Percentiles rank a stretch among this genome's conserved stretches.
phyloP scores from a whole-genome alignment of 495 filamentous ascomycete genomes.

The Neurospora tetraspora region DNA sequence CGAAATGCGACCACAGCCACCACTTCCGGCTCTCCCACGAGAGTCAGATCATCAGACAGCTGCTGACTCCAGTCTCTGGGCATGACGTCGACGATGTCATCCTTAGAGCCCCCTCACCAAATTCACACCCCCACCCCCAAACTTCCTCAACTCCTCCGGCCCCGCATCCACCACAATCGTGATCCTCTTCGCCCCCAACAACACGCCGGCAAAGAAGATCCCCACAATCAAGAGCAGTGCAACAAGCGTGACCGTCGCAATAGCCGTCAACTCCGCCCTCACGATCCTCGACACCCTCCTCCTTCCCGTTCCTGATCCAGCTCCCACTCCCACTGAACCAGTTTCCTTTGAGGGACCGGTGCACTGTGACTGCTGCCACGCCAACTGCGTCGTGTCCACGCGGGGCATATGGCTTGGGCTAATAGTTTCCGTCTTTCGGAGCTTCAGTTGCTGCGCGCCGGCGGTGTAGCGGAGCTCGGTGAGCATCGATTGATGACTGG shows the following conservation, averaged over 20 bases:
- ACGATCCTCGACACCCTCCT: background rate
- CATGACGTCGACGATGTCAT: background rate
- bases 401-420: background rate
- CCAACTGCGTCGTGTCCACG: background rate
- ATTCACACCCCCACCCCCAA: background rate
- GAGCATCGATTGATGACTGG: background rate
- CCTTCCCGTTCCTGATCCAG: background rate
- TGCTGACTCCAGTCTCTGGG: background rate
- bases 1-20: background rate
- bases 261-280: background rate
- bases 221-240: background rate
- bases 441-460: background rate
- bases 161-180: constrained; percentile 1
- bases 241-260: background rate
- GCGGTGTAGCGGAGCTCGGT: background rate
- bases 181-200: constrained; percentile 4
- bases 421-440: background rate
- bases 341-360: background rate
- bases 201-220: background rate
- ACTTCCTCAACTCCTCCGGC: background rate
- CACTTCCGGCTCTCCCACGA: background rate
- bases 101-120: background rate
- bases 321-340: background rate
- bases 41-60: background rate
- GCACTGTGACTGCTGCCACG: background rate